Percentiles rank a stretch among this genome's conserved stretches.
phyloP scores from a whole-genome alignment of 768 basidiomycete species.

The Kwoniella europaea region DNA sequence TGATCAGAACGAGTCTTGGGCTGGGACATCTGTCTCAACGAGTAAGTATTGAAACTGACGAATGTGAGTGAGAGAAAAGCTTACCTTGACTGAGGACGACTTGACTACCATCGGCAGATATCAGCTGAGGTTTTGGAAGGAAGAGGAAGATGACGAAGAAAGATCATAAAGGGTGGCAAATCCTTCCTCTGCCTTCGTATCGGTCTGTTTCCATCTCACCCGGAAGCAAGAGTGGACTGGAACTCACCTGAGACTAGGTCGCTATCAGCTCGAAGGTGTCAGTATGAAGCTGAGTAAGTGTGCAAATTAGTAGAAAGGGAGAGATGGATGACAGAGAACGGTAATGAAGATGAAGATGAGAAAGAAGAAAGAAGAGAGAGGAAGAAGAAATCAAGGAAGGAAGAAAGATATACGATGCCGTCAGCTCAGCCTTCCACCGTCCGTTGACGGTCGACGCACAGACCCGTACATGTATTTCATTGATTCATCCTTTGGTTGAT shows the following conservation, averaged over 20 bases:
- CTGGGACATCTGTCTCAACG: background rate
- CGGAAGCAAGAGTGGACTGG: too few species aligned
- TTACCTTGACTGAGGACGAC: too few species aligned
- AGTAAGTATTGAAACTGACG: too few species aligned
- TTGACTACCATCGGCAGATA: too few species aligned
- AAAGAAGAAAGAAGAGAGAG: conserved; percentile 4
- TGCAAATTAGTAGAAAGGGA: background rate
- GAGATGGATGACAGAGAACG: background rate
- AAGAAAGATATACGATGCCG: background rate
- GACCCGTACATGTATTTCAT: background rate
- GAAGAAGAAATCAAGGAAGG: conserved; percentile 11
- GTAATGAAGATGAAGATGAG: background rate
- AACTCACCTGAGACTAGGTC: background rate
- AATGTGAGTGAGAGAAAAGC: too few species aligned
- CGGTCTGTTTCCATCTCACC: too few species aligned
- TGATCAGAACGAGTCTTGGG: background rate
- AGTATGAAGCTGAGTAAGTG: background rate
- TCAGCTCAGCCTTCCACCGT: background rate
- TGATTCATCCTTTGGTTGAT: background rate
- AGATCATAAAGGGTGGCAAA: too few species aligned
- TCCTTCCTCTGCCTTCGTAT: too few species aligned
- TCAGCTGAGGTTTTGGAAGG: too few species aligned
- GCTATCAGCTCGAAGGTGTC: background rate
- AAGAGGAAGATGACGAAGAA: too few species aligned
- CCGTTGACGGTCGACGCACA: background rate